phyloP scores from a whole-genome alignment of 768 basidiomycete species.

The Suillus subluteus region DNA sequence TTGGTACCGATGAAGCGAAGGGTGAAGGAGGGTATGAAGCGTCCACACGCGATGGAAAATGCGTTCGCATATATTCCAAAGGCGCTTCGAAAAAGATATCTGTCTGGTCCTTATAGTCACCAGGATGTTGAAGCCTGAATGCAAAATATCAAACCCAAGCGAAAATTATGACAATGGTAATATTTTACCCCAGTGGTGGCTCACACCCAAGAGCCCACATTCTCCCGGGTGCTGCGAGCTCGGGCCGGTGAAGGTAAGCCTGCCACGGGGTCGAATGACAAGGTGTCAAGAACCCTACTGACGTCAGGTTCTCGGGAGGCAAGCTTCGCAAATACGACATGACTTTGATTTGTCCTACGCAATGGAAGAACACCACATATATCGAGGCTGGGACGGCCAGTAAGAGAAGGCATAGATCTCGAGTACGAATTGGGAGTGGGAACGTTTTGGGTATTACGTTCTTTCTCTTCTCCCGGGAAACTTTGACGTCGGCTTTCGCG shows the following conservation, averaged over 20 bases:
- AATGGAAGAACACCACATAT: constrained; percentile 78
- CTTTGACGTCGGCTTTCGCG: constrained; percentile 7
- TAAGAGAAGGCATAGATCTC: constrained; percentile 48
- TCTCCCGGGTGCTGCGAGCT: constrained; percentile 54
- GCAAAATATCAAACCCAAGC: constrained; percentile 16
- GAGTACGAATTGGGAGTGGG: constrained; percentile 38
- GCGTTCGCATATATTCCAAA: constrained; percentile 57
- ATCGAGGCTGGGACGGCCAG: constrained; percentile 62
- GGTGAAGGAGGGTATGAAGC: constrained; percentile 66
- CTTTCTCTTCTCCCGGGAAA: constrained; percentile 8
- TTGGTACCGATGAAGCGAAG: constrained; percentile 54
- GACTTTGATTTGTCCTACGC: constrained; percentile 77
- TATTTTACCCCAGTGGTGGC: constrained; percentile 80
- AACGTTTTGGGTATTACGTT: neutral
- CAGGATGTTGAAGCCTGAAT: constrained; percentile 46
- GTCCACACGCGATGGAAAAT: constrained; percentile 71
- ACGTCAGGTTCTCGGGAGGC: constrained; percentile 51
- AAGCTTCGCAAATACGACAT: constrained; percentile 67
- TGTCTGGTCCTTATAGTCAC: constrained; percentile 78
- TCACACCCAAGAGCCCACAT: constrained; percentile 93
- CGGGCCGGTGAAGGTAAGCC: constrained; percentile 77
- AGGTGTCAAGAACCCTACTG: constrained; percentile 88
- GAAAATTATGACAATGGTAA: constrained; percentile 1
- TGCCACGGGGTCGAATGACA: constrained; percentile 97
- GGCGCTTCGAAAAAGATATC: constrained; percentile 81